phyloP scores from a whole-genome alignment of 306 rosid species.

The Adenanthera pavonina region DNA sequence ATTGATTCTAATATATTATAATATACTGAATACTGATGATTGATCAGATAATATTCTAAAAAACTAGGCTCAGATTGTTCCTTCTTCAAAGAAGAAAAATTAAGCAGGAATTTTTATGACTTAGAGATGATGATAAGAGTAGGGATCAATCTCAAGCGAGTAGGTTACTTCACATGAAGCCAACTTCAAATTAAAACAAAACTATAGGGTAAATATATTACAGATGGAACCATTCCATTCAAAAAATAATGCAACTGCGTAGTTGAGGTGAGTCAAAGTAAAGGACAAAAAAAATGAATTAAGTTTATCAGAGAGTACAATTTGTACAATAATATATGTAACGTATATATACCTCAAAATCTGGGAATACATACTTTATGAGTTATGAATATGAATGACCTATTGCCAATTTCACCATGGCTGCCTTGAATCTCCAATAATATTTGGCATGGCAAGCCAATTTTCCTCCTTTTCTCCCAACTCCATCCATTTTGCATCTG shows the following conservation, averaged over 20 bases:
- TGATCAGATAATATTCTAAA: neutral
- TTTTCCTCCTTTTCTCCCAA: slow-evolving; percentile 37
- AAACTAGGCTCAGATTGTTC: neutral
- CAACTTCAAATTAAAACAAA: neutral
- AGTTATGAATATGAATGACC: slow-evolving; percentile 66
- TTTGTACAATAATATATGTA: slow-evolving; percentile 61
- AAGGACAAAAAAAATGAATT: slow-evolving; percentile 40
- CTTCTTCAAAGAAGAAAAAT: neutral
- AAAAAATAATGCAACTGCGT: slow-evolving; percentile 44
- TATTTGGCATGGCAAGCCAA: slow-evolving; percentile 45
- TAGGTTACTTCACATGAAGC: neutral
- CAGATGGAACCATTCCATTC: slow-evolving; percentile 42
- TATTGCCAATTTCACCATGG: slow-evolving; percentile 41
- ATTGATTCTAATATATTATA: too few relatives aligned
- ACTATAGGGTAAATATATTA: neutral
- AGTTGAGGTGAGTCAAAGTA: slow-evolving; percentile 25
- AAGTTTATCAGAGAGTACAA: slow-evolving; percentile 49
- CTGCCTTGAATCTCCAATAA: slow-evolving; percentile 48
- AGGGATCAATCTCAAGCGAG: neutral
- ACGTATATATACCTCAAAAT: slow-evolving; percentile 62
- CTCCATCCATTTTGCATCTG: slow-evolving; percentile 43
- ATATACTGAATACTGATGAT: too few relatives aligned
- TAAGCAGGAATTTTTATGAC: too few relatives aligned
- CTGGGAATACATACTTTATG: slow-evolving; percentile 62
- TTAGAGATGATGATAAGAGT: neutral